Evolutionary conservation across 2,329 filamentous ascomycete species (phyloP).

Genomic region (Harringtonia lauricola): DNA sequence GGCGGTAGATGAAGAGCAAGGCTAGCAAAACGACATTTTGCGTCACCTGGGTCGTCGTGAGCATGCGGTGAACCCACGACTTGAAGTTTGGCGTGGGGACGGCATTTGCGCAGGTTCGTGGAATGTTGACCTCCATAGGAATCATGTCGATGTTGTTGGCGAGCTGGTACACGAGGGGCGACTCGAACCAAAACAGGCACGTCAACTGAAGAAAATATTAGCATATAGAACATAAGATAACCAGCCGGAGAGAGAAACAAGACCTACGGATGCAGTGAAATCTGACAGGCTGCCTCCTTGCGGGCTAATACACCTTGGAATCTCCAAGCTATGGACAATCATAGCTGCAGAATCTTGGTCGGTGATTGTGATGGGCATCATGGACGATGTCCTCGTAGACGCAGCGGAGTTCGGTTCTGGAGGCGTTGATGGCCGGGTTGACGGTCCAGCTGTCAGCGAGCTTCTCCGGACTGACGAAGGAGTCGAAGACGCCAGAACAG

Average conservation of each 20-base stretch:
- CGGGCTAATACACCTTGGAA: slow-evolving; percentile 65
- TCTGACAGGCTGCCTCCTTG: slow-evolving; percentile 68
- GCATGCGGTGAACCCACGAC: slow-evolving; percentile 86
- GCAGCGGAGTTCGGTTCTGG: slow-evolving; percentile 11
- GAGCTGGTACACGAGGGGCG: slow-evolving; percentile 63
- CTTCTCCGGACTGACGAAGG: slow-evolving; percentile 3
- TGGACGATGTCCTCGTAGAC: background rate
- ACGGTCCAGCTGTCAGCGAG: slow-evolving; percentile 18
- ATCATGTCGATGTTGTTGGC: slow-evolving; percentile 51
- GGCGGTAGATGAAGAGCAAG: slow-evolving; percentile 80
- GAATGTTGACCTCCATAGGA: slow-evolving; percentile 27
- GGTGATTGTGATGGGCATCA: slow-evolving; percentile 17
- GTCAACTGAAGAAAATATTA: slow-evolving; percentile 53
- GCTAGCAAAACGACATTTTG: slow-evolving; percentile 90
- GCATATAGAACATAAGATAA: slow-evolving; percentile 1
- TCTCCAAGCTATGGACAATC: slow-evolving; percentile 51
- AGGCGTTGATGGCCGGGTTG: slow-evolving; percentile 27
- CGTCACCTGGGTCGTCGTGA: slow-evolving; percentile 90
- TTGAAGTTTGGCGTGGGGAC: slow-evolving; percentile 70
- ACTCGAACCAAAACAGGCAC: slow-evolving; percentile 96
- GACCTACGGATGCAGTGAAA: slow-evolving; percentile 66
- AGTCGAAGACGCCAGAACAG: slow-evolving; percentile 4
- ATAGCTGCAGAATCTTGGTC: slow-evolving; percentile 30
- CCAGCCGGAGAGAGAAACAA: background rate
- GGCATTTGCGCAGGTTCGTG: slow-evolving; percentile 57